These are phyloP conservation scores for Nissolia schottii DNA, from an alignment of 306 rosid species.

Conservation along the genomic window DNA sequence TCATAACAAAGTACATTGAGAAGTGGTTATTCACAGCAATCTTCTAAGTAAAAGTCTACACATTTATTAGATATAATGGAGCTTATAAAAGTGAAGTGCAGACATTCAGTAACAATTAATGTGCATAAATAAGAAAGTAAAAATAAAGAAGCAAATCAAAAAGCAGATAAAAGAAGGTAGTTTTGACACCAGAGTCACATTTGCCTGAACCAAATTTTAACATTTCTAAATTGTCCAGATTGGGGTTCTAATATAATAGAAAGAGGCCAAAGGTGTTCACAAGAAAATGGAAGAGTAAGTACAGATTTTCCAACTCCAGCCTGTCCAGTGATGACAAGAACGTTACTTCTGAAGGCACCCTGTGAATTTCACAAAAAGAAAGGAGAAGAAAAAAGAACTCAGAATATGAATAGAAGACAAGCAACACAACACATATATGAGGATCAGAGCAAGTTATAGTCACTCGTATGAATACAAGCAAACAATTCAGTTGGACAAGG, in stretches of 20 bases:
- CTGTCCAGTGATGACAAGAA: conserved; percentile 75
- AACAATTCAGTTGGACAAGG: background rate
- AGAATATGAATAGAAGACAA: background rate
- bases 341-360: conserved; percentile 45
- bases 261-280: conserved; percentile 8
- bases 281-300: conserved; percentile 36
- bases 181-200: conserved; percentile 2
- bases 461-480: conserved; percentile 2
- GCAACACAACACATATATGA: background rate
- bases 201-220: conserved; percentile 3
- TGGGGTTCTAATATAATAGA: background rate
- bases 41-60: background rate
- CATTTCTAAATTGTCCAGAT: background rate
- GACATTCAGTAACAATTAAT: background rate
- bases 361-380: conserved; percentile 29
- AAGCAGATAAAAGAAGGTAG: background rate
- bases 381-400: background rate
- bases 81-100: conserved; percentile 5
- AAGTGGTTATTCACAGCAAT: background rate
- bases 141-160: background rate
- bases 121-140: background rate
- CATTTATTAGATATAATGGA: background rate
- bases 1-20: background rate
- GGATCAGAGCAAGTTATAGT: conserved; percentile 4
- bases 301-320: conserved; percentile 97